Conservation (phyloP, 2,329 filamentous ascomycete genomes). For the Colletotrichum abscissum region DNA sequence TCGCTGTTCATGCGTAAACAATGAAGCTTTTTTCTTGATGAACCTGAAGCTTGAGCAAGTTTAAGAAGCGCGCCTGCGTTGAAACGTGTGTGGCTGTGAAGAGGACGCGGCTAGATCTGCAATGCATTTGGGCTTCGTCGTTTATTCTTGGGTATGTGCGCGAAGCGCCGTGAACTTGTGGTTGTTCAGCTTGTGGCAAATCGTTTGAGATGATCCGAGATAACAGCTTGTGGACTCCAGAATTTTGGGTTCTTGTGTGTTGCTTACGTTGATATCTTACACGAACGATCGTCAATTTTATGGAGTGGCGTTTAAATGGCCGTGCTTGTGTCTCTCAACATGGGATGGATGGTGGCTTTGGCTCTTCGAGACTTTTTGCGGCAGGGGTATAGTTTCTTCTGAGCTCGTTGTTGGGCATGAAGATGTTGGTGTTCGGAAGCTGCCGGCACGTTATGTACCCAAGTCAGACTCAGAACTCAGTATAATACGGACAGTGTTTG, state of each 20-base stretch:
- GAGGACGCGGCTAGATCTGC: neutral
- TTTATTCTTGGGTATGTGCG: neutral
- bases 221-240: neutral
- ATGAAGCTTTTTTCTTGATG: slow-evolving; percentile 2
- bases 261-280: neutral
- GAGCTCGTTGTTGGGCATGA: neutral
- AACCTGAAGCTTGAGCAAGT: neutral
- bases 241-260: neutral
- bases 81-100: slow-evolving; percentile 12
- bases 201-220: neutral
- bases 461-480: neutral
- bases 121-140: neutral
- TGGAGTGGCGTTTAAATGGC: neutral
- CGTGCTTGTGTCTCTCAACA: neutral
- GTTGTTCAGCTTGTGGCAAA: neutral
- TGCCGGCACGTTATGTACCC: neutral
- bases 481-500: neutral
- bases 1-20: neutral
- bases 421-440: neutral
- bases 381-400: neutral
- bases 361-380: neutral
- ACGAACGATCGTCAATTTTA: neutral
- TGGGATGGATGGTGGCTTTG: neutral
- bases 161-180: neutral
- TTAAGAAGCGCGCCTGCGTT: neutral